Percentiles rank a stretch among this genome's conserved stretches.
These are phyloP conservation scores for Fusarium sp. DNA, from an alignment of 2,329 filamentous ascomycete species.

Conservation along the genomic window DNA sequence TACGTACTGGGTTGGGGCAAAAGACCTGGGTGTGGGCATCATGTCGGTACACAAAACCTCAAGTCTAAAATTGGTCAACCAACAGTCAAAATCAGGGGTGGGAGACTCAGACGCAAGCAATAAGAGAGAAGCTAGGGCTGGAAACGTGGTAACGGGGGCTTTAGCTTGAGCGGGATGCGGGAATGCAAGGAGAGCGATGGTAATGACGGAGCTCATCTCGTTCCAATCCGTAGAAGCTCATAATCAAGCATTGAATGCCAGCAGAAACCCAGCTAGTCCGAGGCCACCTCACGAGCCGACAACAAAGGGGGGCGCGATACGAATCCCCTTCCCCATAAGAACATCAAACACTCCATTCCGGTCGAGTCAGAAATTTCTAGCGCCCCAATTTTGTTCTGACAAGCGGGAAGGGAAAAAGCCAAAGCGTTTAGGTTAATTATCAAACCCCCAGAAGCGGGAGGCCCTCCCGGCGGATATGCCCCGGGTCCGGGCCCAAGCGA, in stretches of 20 bases:
- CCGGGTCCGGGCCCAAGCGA: slow-evolving; percentile 38
- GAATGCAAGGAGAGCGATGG: slow-evolving; percentile 44
- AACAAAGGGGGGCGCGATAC: slow-evolving; percentile 28
- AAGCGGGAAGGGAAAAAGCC: slow-evolving; percentile 37
- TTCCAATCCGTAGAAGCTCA: slow-evolving; percentile 32
- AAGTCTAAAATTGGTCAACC: slow-evolving; percentile 20
- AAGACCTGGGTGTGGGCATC: slow-evolving; percentile 24
- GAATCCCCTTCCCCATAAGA: slow-evolving; percentile 24
- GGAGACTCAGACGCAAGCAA: slow-evolving; percentile 27
- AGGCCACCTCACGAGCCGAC: slow-evolving; percentile 34
- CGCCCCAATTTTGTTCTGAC: slow-evolving; percentile 41
- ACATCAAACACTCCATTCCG: slow-evolving; percentile 38
- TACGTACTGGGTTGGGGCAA: slow-evolving; percentile 38
- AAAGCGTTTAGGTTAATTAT: slow-evolving; percentile 43
- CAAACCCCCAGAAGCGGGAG: slow-evolving; percentile 38
- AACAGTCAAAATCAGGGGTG: slow-evolving; percentile 19
- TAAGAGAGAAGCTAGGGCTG: slow-evolving; percentile 36
- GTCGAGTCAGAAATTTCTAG: slow-evolving; percentile 39
- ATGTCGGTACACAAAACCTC: slow-evolving; percentile 36
- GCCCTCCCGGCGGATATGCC: slow-evolving; percentile 41
- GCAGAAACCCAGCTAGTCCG: slow-evolving; percentile 26
- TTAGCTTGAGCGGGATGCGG: slow-evolving; percentile 40
- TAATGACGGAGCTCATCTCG: slow-evolving; percentile 39
- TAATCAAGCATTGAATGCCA: slow-evolving; percentile 31
- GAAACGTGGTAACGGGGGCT: slow-evolving; percentile 42